Base-by-base conservation (phyloP, 1,284 basidiomycete species). In the Filobasidium uniguttulatum region DNA sequence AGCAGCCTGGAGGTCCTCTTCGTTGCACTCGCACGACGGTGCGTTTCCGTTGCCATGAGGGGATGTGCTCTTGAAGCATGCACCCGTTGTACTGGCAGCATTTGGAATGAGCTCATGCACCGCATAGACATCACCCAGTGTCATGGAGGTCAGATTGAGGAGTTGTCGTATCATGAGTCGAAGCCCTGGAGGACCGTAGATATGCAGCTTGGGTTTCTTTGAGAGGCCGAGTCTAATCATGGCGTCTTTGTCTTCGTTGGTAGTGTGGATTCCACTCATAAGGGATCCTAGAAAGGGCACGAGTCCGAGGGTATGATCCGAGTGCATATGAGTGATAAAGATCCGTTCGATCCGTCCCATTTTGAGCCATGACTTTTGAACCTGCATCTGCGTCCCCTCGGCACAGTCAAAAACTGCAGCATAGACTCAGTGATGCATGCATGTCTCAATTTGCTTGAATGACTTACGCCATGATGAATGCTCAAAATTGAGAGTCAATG, bases 271-370 rank as follows among this genome's bases (percentile, higher is more conserved):
- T 7, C 75, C 71, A 10, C 62, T 63, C 56, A 89, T 77, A 19
- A 80, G 61, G 56, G 76, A 79, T 36, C 80, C 75, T 48, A 90
- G 71, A 41, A 90, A 71, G 1, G 84, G 79, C 22, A 84, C 76
- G 23, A 87, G 72, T 7, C 86, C 87, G 73, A 87, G 80, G 33
- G 80, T 75, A 67, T 90, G 85, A 66, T 88, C 84, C 26, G 79
- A 85, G 61, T 93, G 89, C 79, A 91, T 81, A 60, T 91, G 89
- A 0, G 89, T 91, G 49, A 91, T 74, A 67, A 91, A 89, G 33
- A 90, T 78, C 58, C 82, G 83, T 12, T 71, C 71, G 36, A 90
- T 73, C 52, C 73, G 78, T 31, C 69, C 70, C 38, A 78, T 68
- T 54, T 74, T 76, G 37, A 82, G 56, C 52, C 63, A 79, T 77